phyloP scores from a whole-genome alignment of 257 asterid genomes.

The Ocimum tenuiflorum region DNA sequence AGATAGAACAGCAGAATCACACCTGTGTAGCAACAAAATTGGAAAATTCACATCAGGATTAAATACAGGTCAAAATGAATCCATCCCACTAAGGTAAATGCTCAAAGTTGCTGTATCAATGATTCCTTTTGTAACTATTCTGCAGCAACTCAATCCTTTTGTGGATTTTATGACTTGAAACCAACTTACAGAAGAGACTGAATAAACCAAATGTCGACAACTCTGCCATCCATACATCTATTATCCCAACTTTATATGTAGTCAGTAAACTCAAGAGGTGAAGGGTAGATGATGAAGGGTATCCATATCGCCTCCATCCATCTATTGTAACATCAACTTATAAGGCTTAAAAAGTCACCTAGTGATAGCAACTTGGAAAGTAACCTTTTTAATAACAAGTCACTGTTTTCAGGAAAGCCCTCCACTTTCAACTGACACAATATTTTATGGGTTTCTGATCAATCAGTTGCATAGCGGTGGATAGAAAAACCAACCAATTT shows the following conservation, averaged over 20 bases:
- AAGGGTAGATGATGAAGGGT: not conserved
- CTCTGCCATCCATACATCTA: not conserved
- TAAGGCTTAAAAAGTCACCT: not conserved
- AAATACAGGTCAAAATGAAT: constrained; percentile 2
- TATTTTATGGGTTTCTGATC: not conserved
- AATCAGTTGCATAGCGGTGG: not conserved
- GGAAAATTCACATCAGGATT: constrained; percentile 14
- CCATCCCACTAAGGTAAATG: not conserved
- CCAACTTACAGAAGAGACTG: constrained; percentile 1
- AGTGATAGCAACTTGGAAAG: not conserved
- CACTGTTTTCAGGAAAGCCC: not conserved
- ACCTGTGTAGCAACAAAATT: constrained; percentile 48
- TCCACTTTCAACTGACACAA: not conserved
- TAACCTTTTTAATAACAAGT: not conserved
- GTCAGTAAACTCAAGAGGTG: not conserved
- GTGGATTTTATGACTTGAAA: not conserved
- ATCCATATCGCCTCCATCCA: not conserved
- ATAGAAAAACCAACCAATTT: not conserved
- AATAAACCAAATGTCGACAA: not conserved
- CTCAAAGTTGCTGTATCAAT: constrained; percentile 2
- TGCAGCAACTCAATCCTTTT: not conserved
- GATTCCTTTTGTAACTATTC: not conserved
- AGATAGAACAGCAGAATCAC: constrained; percentile 85
- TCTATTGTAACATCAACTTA: not conserved
- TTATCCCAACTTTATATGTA: not conserved